Percentiles rank a stretch among this genome's conserved stretches.
phyloP scores from a whole-genome alignment of 495 filamentous ascomycete genomes.

The Staphylotrichum longicolle region DNA sequence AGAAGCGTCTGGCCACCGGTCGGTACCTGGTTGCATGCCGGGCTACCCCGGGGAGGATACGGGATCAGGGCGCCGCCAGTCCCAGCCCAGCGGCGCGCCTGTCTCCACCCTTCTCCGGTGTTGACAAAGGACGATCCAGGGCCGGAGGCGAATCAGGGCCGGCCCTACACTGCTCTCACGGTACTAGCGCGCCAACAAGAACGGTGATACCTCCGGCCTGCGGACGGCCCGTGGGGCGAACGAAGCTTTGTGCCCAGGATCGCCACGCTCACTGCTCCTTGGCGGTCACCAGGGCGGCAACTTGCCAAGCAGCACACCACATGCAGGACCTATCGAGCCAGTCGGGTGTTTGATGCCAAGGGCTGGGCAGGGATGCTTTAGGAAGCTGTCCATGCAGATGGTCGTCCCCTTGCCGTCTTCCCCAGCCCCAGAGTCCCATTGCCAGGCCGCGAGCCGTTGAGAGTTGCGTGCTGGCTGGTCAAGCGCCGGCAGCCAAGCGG shows the following conservation, averaged over 20 bases:
- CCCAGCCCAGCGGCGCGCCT: not conserved
- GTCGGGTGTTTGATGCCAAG: slow-evolving; percentile 17
- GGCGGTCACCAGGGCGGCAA: not conserved
- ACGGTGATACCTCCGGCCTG: slow-evolving; percentile 15
- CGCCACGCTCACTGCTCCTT: slow-evolving; percentile 15
- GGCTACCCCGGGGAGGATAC: not conserved
- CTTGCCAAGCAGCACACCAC: slow-evolving; percentile 1
- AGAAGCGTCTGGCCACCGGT: not conserved
- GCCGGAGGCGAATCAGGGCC: not conserved
- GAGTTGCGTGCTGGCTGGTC: not conserved
- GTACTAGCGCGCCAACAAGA: slow-evolving; percentile 12
- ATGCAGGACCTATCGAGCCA: slow-evolving; percentile 2
- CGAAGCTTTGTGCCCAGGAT: slow-evolving; percentile 6
- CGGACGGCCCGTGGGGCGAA: not conserved
- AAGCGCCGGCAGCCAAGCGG: slow-evolving; percentile 14
- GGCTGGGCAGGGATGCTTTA: slow-evolving; percentile 9
- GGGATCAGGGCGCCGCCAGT: not conserved
- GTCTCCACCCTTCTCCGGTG: slow-evolving; percentile 1
- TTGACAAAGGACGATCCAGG: not conserved
- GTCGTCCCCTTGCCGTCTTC: not conserved
- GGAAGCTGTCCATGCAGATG: slow-evolving; percentile 18
- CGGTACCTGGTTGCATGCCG: not conserved
- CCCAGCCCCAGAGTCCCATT: not conserved
- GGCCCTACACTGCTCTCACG: not conserved
- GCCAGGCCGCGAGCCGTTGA: slow-evolving; percentile 9